A percentile compares a stretch with the other conserved stretches of the same genome.
Evolutionary conservation across 1,284 basidiomycete genomes (phyloP).

Genomic region (Cutaneotrichosporon sp.): DNA sequence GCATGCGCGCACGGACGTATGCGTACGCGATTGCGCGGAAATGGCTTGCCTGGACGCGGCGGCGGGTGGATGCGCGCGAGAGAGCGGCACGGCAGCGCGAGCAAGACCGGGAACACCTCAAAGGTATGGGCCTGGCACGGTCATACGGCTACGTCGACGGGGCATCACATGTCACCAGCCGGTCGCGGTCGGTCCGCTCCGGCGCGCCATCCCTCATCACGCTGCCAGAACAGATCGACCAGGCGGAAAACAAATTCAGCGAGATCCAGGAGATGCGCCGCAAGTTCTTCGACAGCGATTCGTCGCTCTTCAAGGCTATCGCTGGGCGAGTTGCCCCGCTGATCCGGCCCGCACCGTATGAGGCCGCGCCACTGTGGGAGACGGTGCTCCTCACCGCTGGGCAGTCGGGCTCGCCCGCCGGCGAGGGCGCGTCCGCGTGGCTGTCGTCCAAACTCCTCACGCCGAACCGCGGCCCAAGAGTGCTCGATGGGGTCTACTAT

Average conservation of each 20-base stretch:
- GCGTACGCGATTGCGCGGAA: constrained; percentile 19
- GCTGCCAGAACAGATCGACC: background rate
- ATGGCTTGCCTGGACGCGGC: constrained; percentile 32
- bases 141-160: constrained; percentile 15
- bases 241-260: background rate
- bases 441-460: constrained; percentile 37
- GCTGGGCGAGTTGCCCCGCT: constrained; percentile 35
- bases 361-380: constrained; percentile 15
- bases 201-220: constrained; percentile 3
- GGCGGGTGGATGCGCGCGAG: constrained; percentile 18
- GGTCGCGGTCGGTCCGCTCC: background rate
- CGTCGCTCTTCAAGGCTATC: constrained; percentile 28
- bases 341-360: constrained; percentile 10
- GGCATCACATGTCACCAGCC: background rate
- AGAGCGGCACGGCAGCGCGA: constrained; percentile 20
- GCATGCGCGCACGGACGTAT: constrained; percentile 15
- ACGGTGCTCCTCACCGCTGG: constrained; percentile 24
- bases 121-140: constrained; percentile 33
- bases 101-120: constrained; percentile 26
- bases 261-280: constrained; percentile 5
- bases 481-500: constrained; percentile 16
- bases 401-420: constrained; percentile 28
- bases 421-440: constrained; percentile 34
- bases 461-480: background rate
- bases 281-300: constrained; percentile 7